Conservation (phyloP, 441 rosid genomes). For the Populus hybrid region DNA sequence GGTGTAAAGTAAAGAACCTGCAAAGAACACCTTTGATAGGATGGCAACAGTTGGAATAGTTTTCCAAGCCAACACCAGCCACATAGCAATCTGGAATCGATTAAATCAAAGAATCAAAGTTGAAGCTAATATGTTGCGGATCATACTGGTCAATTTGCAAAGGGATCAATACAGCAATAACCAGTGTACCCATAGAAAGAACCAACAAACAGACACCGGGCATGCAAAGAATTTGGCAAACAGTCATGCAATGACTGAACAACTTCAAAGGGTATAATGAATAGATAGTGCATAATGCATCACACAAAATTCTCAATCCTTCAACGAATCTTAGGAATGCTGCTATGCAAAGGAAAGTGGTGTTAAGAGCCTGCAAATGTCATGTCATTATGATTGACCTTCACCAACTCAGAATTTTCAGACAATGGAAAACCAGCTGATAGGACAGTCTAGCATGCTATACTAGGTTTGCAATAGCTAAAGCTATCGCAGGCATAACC, state of each 20-base stretch:
- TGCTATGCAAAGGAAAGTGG: neutral
- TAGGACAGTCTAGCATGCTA: neutral
- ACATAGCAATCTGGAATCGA: slow-evolving; percentile 61
- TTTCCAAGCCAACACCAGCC: slow-evolving; percentile 88
- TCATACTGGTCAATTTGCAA: neutral
- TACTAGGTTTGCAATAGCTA: neutral
- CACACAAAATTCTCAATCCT: neutral
- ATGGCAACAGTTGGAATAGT: slow-evolving; percentile 49
- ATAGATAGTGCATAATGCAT: neutral
- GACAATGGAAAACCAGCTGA: neutral
- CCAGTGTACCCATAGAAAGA: neutral
- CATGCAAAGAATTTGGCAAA: neutral
- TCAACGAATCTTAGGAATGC: neutral
- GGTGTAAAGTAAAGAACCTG: slow-evolving; percentile 38
- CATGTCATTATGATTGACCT: neutral
- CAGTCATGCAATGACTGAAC: neutral
- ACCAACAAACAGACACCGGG: neutral
- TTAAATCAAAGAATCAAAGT: slow-evolving; percentile 5
- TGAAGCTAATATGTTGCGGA: neutral
- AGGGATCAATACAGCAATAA: neutral
- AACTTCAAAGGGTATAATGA: neutral
- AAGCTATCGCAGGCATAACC: neutral
- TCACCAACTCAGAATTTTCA: neutral
- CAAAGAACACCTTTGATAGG: slow-evolving; percentile 85
- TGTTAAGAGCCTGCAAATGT: neutral